Percentiles rank a stretch among this genome's conserved stretches.
Conservation (phyloP, 177 flowering plant species). For the Vitis hybrid region DNA sequence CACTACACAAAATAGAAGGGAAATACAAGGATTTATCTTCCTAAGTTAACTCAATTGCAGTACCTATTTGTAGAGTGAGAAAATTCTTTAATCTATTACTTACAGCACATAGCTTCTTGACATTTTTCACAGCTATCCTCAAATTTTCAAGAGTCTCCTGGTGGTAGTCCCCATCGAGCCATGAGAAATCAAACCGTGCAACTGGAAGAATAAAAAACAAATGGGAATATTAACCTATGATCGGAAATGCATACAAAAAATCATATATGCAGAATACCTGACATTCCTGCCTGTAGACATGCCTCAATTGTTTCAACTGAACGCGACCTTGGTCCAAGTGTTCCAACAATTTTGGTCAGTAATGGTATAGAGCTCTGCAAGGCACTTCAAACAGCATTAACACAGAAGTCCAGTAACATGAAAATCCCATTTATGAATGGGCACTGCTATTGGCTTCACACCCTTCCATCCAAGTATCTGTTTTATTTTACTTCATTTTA, state of each 20-base stretch:
- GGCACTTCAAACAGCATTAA: no score
- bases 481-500: no score
- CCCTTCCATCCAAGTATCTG: no score
- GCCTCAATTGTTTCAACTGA: constrained; percentile 50
- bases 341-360: constrained; percentile 59
- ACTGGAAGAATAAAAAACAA: constrained; percentile 18
- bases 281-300: constrained; percentile 65
- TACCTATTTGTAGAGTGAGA: no score
- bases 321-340: constrained; percentile 61
- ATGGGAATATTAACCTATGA: neutral
- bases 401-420: neutral
- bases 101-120: constrained; percentile 50
- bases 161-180: constrained; percentile 42
- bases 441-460: no score
- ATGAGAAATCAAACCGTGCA: constrained; percentile 57
- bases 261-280: constrained; percentile 29
- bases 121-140: constrained; percentile 36
- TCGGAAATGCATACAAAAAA: neutral
- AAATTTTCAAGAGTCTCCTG: constrained; percentile 52
- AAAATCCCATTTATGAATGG: neutral
- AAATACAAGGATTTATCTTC: neutral
- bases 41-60: no score
- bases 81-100: constrained; percentile 16
- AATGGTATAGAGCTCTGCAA: constrained; percentile 46
- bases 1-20: neutral